phyloP scores from a whole-genome alignment of 345 rosid genomes.

The Euphorbia tirucalli region DNA sequence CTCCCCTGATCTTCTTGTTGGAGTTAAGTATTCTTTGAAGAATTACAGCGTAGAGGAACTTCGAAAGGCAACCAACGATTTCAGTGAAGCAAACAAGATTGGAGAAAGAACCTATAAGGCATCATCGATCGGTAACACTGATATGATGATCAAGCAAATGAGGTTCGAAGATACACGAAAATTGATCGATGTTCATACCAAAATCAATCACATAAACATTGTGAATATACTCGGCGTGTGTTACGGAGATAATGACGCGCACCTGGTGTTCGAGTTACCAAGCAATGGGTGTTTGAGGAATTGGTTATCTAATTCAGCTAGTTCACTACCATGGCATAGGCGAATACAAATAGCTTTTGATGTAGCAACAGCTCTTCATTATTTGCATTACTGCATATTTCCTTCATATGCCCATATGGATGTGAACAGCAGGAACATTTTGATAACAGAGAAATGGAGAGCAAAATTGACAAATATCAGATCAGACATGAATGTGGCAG shows the following conservation, averaged over 20 bases:
- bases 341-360: slow-evolving; percentile 52
- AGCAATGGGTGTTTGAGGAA: slow-evolving; percentile 49
- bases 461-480: slow-evolving; percentile 47
- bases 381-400: slow-evolving; percentile 48
- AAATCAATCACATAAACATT: slow-evolving; percentile 54
- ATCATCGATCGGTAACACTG: slow-evolving; percentile 26
- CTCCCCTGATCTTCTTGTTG: slow-evolving; percentile 54
- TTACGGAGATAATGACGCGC: slow-evolving; percentile 39
- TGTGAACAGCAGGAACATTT: slow-evolving; percentile 41
- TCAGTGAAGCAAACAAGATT: slow-evolving; percentile 39
- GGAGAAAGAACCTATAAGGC: slow-evolving; percentile 34
- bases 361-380: slow-evolving; percentile 44
- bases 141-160: slow-evolving; percentile 49
- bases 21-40: slow-evolving; percentile 45
- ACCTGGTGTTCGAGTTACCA: slow-evolving; percentile 42
- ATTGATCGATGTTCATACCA: slow-evolving; percentile 47
- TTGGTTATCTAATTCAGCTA: slow-evolving; percentile 28
- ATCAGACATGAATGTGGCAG: slow-evolving; percentile 10
- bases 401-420: slow-evolving; percentile 45
- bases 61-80: slow-evolving; percentile 34
- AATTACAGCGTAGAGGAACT: slow-evolving; percentile 39
- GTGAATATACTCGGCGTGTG: slow-evolving; percentile 50
- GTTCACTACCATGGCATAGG: slow-evolving; percentile 32
- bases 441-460: slow-evolving; percentile 43
- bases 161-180: slow-evolving; percentile 38